These are phyloP conservation scores for Trichosanthes cucumerina DNA, from an alignment of 306 rosid species.

Conservation along the genomic window DNA sequence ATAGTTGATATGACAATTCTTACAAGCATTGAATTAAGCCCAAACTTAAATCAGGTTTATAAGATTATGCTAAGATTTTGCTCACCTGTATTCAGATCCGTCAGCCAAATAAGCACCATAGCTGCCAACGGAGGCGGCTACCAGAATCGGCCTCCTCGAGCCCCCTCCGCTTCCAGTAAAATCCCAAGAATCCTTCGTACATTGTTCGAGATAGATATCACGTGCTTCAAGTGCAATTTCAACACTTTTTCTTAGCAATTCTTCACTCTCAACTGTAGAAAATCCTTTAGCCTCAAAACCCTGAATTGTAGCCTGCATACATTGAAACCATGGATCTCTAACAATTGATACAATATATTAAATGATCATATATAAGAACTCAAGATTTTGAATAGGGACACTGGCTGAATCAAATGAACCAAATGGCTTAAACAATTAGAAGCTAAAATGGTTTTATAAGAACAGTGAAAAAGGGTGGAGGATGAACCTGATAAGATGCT, in stretches of 20 bases:
- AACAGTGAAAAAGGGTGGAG: not conserved
- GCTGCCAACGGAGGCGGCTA: conserved; percentile 94
- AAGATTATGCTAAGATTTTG: not conserved
- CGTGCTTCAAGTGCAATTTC: conserved; percentile 72
- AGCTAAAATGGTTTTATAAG: not conserved
- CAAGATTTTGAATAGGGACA: not conserved
- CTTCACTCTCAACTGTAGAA: conserved; percentile 53
- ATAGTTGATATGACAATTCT: not conserved
- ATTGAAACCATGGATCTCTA: not conserved
- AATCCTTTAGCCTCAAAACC: conserved; percentile 85
- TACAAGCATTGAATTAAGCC: not conserved
- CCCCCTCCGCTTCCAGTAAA: conserved; percentile 20
- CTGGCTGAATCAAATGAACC: not conserved
- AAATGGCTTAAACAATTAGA: not conserved
- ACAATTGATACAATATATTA: not conserved
- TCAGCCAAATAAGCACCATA: conserved; percentile 83
- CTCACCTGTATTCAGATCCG: conserved; percentile 29
- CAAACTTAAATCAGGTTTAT: not conserved
- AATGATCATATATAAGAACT: not conserved
- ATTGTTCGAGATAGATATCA: conserved; percentile 43
- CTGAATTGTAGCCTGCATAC: conserved; percentile 69
- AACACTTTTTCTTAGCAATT: conserved; percentile 60
- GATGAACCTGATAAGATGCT: conserved; percentile 80
- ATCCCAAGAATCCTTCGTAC: conserved; percentile 51
- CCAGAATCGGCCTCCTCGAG: conserved; percentile 37